Percentiles rank a stretch among this genome's conserved stretches.
These are phyloP conservation scores for Nicotiana sylvestris DNA, from an alignment of 257 asterid genomes.

Conservation along the genomic window DNA sequence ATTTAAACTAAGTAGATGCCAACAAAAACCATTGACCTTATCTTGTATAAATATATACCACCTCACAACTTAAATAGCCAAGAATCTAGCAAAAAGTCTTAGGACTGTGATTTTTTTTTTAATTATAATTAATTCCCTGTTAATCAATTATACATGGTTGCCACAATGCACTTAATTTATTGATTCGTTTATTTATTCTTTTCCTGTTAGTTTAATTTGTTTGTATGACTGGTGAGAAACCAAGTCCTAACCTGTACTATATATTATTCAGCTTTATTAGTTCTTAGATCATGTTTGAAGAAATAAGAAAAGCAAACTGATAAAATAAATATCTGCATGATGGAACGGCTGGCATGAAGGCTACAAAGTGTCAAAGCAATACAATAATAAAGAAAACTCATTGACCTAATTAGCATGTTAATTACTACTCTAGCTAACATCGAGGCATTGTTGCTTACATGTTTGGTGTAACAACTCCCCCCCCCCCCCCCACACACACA, in stretches of 20 bases:
- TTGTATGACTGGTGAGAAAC: constrained; percentile 12
- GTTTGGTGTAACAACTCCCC: not conserved
- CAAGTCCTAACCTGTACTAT: not conserved
- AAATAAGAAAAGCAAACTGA: not conserved
- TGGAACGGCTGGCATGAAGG: constrained; percentile 1
- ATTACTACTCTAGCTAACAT: not conserved
- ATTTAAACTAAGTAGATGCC: not conserved
- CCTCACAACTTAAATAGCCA: constrained; percentile 4
- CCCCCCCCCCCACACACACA: no score
- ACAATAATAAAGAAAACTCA: not conserved
- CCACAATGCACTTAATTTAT: constrained; percentile 1
- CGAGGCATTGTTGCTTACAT: constrained; percentile 8
- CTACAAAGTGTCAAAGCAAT: not conserved
- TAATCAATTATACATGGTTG: constrained; percentile 1
- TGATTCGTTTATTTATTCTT: not conserved
- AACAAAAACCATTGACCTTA: constrained; percentile 8
- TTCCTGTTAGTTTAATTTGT: not conserved
- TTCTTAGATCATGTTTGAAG: constrained; percentile 11
- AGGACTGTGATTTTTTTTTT: not conserved
- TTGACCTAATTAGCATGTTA: constrained; percentile 7
- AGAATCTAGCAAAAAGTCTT: constrained; percentile 12
- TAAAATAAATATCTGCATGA: constrained; percentile 5
- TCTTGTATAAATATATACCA: not conserved
- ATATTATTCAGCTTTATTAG: not conserved
- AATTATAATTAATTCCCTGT: not conserved